Evolutionary conservation across 1,284 basidiomycete genomes (phyloP), one percentile per base, ranked within the genome.

Genomic region (Ganoderma lingzhi): DNA sequence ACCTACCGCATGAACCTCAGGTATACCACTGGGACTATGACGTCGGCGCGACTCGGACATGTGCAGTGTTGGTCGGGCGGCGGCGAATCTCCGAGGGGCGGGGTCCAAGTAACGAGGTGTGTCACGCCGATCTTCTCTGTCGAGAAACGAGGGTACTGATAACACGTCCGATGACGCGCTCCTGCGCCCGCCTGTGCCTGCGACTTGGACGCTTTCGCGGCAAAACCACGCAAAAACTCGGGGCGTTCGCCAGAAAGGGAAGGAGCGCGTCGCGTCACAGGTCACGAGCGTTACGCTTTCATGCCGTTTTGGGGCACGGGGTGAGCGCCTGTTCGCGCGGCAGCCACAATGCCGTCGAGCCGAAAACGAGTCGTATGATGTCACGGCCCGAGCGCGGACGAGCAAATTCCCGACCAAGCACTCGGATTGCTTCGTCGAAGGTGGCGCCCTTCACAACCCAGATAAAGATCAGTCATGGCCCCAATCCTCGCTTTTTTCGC

Each of bases 381-480:
- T 73, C 72, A 73, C 72, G 72, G 72, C 39, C 72, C 72, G 72
- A 68, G 41, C 30, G 15, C n/a, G 41, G 42, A 62, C 44, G 35
- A 45, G 39, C 62, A 51, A 56, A 37, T 41, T 23, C 23, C 51
- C 19, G 35, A 28, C 55, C 19, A 51, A 30, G 32, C 17, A 32
- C 15, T 63, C 44, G 10, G 56, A 64, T 66, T 63, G 17, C 63
- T 67, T 65, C 62, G 51, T 58, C 51, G 62, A 19, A 17, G 44
- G 71, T 73, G 72, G 72, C 68, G 66, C 70, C 58, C 60, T 41
- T 23, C 41, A 35, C 51, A n/a, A 30, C 56, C 60, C 62, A 73
- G 72, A 73, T 73, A 73, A 73, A 73, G 72, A 73, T 73, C 72
- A 71, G 69, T 63, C 53, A 60, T 44, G 59, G 15, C 35, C 56